Percentiles rank a stretch among this genome's conserved stretches.
Evolutionary conservation across 495 filamentous ascomycete species (phyloP).

Genomic region (Coniosporium apollinis): DNA sequence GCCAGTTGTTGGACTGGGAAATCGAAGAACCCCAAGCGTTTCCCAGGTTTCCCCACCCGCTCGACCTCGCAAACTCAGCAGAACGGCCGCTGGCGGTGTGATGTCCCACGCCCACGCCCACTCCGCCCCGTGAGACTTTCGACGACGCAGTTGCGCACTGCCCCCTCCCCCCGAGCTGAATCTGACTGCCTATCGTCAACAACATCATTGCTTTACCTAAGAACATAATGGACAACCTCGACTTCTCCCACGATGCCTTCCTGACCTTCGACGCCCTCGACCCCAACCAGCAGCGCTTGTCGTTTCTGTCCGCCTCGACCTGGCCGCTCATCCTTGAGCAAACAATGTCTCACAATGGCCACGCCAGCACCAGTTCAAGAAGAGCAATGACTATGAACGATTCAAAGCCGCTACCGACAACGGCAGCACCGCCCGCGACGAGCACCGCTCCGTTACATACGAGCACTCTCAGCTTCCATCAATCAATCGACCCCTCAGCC

Average conservation of each 20-base stretch:
- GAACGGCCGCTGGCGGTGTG: too few species aligned
- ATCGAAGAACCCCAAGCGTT: too few species aligned
- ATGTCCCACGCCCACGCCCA: too few species aligned
- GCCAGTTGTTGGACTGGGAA: too few species aligned
- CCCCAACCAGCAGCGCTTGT: neutral
- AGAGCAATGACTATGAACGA: constrained; percentile 5
- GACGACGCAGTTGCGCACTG: too few species aligned
- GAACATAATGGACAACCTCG: constrained; percentile 14
- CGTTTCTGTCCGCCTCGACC: constrained; percentile 2
- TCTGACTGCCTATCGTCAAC: neutral
- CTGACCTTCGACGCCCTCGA: constrained; percentile 7
- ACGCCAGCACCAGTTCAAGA: constrained; percentile 2
- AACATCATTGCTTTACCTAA: neutral
- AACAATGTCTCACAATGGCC: constrained; percentile 7
- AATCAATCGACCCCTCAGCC: constrained; percentile 9
- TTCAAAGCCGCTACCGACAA: constrained; percentile 1
- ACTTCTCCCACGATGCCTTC: constrained; percentile 9
- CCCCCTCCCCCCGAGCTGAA: neutral
- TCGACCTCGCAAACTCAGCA: too few species aligned
- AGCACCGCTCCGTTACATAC: neutral
- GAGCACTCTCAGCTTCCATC: constrained; percentile 5
- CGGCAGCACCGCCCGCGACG: constrained; percentile 5
- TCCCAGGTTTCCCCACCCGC: too few species aligned
- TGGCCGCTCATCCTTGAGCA: constrained; percentile 14
- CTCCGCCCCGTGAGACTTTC: too few species aligned